Percentiles rank a stretch among this genome's conserved stretches.
Conservation (phyloP, 306 rosid genomes). For the Urtica urens region DNA sequence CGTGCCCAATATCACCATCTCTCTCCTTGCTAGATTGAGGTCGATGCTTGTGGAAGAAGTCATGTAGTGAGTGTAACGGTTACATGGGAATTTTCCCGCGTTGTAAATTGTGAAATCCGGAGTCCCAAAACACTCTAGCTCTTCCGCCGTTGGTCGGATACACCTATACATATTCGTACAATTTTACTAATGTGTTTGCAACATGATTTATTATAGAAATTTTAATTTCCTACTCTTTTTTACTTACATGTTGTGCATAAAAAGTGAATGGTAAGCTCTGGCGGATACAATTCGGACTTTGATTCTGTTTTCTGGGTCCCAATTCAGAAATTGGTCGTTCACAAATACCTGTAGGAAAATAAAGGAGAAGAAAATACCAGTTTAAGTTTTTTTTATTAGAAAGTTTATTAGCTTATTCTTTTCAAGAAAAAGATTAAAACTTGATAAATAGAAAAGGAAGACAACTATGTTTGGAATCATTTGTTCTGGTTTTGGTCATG, state of each 20-base stretch:
- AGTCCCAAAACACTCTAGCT: slow-evolving; percentile 79
- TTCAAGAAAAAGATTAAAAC: neutral
- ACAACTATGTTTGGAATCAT: neutral
- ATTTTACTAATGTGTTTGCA: too few relatives aligned
- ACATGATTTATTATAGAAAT: too few relatives aligned
- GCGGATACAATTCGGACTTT: slow-evolving; percentile 86
- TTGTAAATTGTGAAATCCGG: slow-evolving; percentile 96
- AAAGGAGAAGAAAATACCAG: neutral
- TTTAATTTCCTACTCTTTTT: too few relatives aligned
- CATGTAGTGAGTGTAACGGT: slow-evolving; percentile 91
- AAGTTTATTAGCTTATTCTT: too few relatives aligned
- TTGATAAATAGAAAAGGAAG: neutral
- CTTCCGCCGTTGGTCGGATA: slow-evolving; percentile 81
- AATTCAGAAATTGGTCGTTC: slow-evolving; percentile 82
- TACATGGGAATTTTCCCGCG: slow-evolving; percentile 92
- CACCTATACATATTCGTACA: slow-evolving; percentile 66
- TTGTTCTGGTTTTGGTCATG: neutral
- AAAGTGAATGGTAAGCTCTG: slow-evolving; percentile 91
- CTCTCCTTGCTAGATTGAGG: slow-evolving; percentile 73
- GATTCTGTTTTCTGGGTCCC: slow-evolving; percentile 75
- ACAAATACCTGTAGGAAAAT: slow-evolving; percentile 70
- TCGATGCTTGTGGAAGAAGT: slow-evolving; percentile 91
- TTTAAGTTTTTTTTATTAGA: neutral
- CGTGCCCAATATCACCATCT: slow-evolving; percentile 95
- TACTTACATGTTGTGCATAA: slow-evolving; percentile 98